Evolutionary conservation across 352 stramenopile genomes (phyloP).

Genomic region (Albugo candida): DNA sequence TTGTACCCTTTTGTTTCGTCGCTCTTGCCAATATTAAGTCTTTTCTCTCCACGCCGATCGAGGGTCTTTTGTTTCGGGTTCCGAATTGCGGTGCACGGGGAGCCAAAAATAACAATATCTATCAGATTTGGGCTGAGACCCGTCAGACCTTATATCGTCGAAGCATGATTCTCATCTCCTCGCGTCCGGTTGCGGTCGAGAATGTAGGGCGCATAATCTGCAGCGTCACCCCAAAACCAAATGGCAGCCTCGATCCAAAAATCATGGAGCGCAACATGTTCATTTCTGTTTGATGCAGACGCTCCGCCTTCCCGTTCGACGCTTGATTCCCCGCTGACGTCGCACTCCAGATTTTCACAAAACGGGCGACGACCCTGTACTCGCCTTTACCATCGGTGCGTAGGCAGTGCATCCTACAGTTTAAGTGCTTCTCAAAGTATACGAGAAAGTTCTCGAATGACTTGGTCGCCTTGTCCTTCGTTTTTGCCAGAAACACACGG

Average conservation of each 20-base stretch:
- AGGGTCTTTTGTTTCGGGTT: neutral
- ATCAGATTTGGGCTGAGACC: too few species aligned
- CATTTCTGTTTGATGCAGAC: conserved; percentile 14
- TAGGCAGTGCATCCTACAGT: neutral
- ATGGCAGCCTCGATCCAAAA: conserved; percentile 10
- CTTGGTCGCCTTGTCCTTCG: neutral
- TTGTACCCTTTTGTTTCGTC: too few species aligned
- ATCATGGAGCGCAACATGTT: conserved; percentile 16
- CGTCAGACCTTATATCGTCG: conserved; percentile 3
- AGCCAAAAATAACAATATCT: conserved; percentile 6
- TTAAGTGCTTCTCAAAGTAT: neutral
- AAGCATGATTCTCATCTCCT: neutral
- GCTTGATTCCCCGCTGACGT: conserved; percentile 12
- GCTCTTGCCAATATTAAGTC: too few species aligned
- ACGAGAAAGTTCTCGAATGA: neutral
- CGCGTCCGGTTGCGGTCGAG: neutral
- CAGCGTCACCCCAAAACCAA: conserved; percentile 5
- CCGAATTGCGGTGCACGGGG: conserved; percentile 3
- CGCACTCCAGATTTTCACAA: conserved; percentile 8
- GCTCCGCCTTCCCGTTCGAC: conserved; percentile 15
- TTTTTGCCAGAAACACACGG: neutral
- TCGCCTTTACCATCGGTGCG: conserved; percentile 7
- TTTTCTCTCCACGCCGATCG: too few species aligned
- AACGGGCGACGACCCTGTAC: conserved; percentile 12
- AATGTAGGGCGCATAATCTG: neutral